phyloP scores from a whole-genome alignment of 495 filamentous ascomycete species.

The Pseudomonodictys pantanalensis region DNA sequence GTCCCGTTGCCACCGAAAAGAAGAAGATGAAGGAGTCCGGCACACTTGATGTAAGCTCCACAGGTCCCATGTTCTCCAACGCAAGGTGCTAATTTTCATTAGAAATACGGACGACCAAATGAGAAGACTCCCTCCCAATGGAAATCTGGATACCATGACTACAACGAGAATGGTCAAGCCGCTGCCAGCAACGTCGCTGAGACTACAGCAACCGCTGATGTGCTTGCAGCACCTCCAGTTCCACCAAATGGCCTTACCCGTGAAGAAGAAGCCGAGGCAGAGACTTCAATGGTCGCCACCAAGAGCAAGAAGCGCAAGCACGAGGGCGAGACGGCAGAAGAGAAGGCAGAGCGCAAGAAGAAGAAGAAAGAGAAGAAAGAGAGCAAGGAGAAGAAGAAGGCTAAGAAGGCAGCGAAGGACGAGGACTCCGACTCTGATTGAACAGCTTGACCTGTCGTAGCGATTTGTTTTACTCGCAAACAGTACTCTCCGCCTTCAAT shows the following conservation, averaged over 20 bases:
- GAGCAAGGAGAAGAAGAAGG: conserved; percentile 37
- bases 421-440: conserved; percentile 36
- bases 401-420: conserved; percentile 21
- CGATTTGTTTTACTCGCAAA: conserved; percentile 2
- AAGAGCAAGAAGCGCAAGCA: conserved; percentile 41
- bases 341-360: conserved; percentile 40
- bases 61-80: conserved; percentile 19
- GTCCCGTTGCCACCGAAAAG: conserved; percentile 87
- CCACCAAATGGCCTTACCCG: conserved; percentile 25
- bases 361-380: conserved; percentile 42
- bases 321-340: conserved; percentile 37
- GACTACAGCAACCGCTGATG: conserved; percentile 43
- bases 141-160: conserved; percentile 88
- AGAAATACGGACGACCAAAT: conserved; percentile 88
- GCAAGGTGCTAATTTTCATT: conserved; percentile 26
- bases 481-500: neutral
- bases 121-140: conserved; percentile 89
- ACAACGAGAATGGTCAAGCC: conserved; percentile 48
- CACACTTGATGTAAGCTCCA: conserved; percentile 74
- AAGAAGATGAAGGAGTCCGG: conserved; percentile 99
- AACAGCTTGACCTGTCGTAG: neutral
- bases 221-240: conserved; percentile 40
- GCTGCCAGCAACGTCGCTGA: conserved; percentile 42
- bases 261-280: conserved; percentile 14
- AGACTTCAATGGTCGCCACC: neutral